phyloP scores from a whole-genome alignment of 2,329 filamentous ascomycete genomes.

The Albifimbria verrucaria region DNA sequence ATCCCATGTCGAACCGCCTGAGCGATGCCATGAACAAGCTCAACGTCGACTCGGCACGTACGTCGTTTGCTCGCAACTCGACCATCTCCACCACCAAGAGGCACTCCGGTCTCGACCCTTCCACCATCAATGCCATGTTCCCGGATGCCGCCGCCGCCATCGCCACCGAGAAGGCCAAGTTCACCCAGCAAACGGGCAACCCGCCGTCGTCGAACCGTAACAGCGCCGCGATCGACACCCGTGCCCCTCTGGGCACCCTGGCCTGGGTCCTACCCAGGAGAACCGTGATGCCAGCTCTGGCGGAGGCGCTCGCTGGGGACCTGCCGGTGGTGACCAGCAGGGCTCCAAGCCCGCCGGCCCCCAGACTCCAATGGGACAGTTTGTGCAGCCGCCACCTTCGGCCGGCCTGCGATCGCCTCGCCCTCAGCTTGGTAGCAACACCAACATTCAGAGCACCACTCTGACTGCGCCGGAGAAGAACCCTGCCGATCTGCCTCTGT shows the following conservation, averaged over 20 bases:
- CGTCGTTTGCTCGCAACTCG: constrained; percentile 78
- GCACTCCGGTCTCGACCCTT: constrained; percentile 89
- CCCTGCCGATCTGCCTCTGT: constrained; percentile 68
- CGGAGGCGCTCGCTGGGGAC: constrained; percentile 70
- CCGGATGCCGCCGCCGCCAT: constrained; percentile 98
- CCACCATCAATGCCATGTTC: constrained; percentile 98
- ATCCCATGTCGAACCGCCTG: constrained; percentile 94
- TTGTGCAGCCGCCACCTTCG: constrained; percentile 75
- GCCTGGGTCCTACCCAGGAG: constrained; percentile 60
- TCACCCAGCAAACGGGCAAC: constrained; percentile 90
- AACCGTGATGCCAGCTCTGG: constrained; percentile 22
- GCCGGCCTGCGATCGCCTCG: constrained; percentile 76
- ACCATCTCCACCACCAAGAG: constrained; percentile 74
- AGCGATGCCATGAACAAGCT: constrained; percentile 97
- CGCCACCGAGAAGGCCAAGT: constrained; percentile 96
- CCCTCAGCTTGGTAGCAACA: constrained; percentile 62
- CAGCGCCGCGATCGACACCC: constrained; percentile 75
- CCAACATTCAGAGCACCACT: constrained; percentile 79
- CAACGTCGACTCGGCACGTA: constrained; percentile 80
- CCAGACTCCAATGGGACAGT: constrained; percentile 89
- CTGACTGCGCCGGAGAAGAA: constrained; percentile 68
- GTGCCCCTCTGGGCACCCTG: constrained; percentile 72
- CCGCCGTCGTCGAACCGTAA: constrained; percentile 90
- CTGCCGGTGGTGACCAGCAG: constrained; percentile 48
- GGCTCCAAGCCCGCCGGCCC: constrained; percentile 73